Base-by-base conservation (phyloP, 23 red algal species). In the Cyanidiococcus yangmingshanensis region DNA sequence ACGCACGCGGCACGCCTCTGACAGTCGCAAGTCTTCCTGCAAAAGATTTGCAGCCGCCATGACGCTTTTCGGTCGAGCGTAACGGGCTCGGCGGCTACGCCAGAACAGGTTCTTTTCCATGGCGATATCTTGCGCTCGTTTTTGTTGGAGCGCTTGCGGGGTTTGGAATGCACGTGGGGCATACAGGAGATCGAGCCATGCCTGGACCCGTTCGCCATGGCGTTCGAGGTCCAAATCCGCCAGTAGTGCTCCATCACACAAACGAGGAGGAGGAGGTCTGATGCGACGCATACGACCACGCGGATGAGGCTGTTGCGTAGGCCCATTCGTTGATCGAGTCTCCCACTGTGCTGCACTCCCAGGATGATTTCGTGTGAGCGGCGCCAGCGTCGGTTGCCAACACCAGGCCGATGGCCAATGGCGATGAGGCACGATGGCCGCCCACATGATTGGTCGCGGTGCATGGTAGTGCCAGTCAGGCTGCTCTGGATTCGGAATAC, bases 181-280 rank as follows among this genome's bases (percentile, higher is more conserved):
- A 35, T 71, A 35, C 12, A 71, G 32, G 16, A 71, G 27, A 25
- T 71, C 63, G n/a, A 71, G 63, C 63, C 63, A 71, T 2, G 63
- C 63, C 12, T 30, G 16, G n/a, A 71, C 63, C 3, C 63, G 63
- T 35, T 54, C 45, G 45, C 45, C 45, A 21, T 21, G 21, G 12
- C 12, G 12, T 7, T 71, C 63, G 16, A 71, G 32, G 32, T 71
- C 63, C 12, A 35, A 71, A 32, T 25, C 63, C 16, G 16, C 32
- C 63, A 71, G 63, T 29, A 29, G 12, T 29, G 63, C 16, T n/a
- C 15, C n/a, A 57, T 57, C 50, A n/a, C 50, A 16, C 50, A 57
- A n/a, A 15, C 16, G 50, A 15, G 50, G 50, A 16, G 50, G n/a
- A 57, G 50, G 50, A 15, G 50, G 50, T n/a, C n/a, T n/a, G 50